Percentiles rank a stretch among this genome's conserved stretches.
Evolutionary conservation across 345 rosid species (phyloP).

Genomic region (Linum tenue): DNA sequence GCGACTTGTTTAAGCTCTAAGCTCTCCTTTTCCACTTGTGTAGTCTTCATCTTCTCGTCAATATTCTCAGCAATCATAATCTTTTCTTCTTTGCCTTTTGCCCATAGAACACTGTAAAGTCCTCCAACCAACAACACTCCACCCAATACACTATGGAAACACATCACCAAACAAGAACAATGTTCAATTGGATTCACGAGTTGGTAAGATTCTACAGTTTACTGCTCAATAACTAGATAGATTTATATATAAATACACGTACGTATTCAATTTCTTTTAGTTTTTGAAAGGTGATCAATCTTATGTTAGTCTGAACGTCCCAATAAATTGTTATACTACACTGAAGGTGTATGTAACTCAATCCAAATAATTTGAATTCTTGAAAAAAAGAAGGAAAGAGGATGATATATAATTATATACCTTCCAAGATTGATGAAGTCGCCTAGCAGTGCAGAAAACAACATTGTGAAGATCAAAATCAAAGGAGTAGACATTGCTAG

Average conservation of each 20-base stretch:
- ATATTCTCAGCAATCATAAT: slow-evolving; percentile 11
- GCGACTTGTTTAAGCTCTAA: too few species aligned
- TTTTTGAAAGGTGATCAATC: too few species aligned
- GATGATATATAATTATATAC: slow-evolving; percentile 17
- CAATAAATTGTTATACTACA: too few species aligned
- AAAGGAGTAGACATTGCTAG: slow-evolving; percentile 85
- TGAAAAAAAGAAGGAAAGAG: too few species aligned
- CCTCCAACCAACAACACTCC: slow-evolving; percentile 62
- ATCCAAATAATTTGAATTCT: too few species aligned
- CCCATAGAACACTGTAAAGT: slow-evolving; percentile 80
- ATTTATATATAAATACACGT: background rate
- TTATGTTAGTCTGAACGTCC: background rate
- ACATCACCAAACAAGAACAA: slow-evolving; percentile 2
- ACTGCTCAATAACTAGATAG: too few species aligned
- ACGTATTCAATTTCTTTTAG: too few species aligned
- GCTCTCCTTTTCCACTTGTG: slow-evolving; percentile 14
- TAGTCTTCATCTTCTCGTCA: slow-evolving; percentile 22
- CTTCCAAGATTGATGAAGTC: slow-evolving; percentile 66
- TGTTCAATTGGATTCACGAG: background rate
- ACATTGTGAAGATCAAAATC: slow-evolving; percentile 50
- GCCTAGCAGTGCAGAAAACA: slow-evolving; percentile 53
- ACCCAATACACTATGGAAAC: slow-evolving; percentile 49
- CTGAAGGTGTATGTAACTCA: too few species aligned
- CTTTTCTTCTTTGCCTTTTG: slow-evolving; percentile 54
- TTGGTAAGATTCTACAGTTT: too few species aligned